Percentiles rank a stretch among this genome's conserved stretches.
These are phyloP conservation scores for Lepidopterella palustris DNA, from an alignment of 495 filamentous ascomycete species.

Conservation along the genomic window DNA sequence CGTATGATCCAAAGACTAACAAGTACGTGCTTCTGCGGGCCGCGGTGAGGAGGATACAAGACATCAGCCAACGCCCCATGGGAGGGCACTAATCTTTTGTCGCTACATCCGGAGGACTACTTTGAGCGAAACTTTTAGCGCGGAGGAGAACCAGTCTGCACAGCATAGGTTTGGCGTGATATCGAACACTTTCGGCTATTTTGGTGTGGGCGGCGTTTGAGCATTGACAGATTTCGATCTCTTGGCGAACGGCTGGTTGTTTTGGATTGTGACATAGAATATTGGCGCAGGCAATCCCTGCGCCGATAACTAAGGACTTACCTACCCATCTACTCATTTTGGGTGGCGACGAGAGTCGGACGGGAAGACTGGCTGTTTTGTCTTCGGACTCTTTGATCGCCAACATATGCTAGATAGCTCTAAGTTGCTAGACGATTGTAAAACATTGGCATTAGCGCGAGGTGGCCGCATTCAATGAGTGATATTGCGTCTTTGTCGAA, in stretches of 20 bases:
- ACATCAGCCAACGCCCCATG: slow-evolving; percentile 31
- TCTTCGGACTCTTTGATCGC: no score
- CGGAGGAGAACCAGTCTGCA: background rate
- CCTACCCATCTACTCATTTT: background rate
- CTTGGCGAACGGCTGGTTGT: background rate
- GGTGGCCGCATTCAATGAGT: no score
- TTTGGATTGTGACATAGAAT: background rate
- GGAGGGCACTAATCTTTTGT: slow-evolving; percentile 26
- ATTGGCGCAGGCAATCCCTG: background rate
- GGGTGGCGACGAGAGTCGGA: background rate
- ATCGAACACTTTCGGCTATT: background rate
- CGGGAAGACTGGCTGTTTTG: background rate
- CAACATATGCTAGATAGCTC: no score
- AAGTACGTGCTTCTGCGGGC: slow-evolving; percentile 28
- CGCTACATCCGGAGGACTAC: background rate
- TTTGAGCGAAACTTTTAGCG: background rate
- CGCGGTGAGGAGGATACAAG: slow-evolving; percentile 28
- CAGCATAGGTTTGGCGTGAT: background rate
- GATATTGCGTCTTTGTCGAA: no score
- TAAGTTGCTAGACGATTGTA: no score
- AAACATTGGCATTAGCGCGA: no score
- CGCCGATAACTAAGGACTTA: background rate
- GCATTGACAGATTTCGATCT: background rate
- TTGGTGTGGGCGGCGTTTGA: background rate
- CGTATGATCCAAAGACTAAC: slow-evolving; percentile 50